phyloP scores from a whole-genome alignment of 2,329 filamentous ascomycete genomes.

The Claviceps humidiphila region DNA sequence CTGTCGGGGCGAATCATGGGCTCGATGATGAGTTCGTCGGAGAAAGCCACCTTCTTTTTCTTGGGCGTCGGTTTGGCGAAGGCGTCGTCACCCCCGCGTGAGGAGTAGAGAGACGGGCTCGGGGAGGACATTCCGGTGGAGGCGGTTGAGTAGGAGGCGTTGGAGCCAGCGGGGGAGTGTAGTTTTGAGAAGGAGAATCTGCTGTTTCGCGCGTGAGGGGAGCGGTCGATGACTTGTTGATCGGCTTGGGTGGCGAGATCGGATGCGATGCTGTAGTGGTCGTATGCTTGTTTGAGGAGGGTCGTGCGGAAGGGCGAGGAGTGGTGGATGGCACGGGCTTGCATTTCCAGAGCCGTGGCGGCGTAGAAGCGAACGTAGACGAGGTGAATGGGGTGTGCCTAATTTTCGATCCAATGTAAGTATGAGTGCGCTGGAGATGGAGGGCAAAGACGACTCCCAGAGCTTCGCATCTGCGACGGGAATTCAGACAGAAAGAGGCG shows the following conservation, averaged over 20 bases:
- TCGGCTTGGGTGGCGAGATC: slow-evolving; percentile 30
- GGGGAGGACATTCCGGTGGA: slow-evolving; percentile 34
- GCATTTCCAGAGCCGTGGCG: slow-evolving; percentile 45
- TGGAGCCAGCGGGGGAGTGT: slow-evolving; percentile 33
- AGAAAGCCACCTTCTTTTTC: slow-evolving; percentile 28
- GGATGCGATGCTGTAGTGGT: slow-evolving; percentile 37
- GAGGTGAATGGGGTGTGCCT: slow-evolving; percentile 38
- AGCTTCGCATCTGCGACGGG: too few relatives aligned
- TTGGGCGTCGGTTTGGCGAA: slow-evolving; percentile 11
- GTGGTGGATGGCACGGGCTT: slow-evolving; percentile 33
- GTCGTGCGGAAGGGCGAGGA: slow-evolving; percentile 32
- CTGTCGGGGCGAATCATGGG: slow-evolving; percentile 44
- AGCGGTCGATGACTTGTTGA: slow-evolving; percentile 28
- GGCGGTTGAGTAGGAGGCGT: slow-evolving; percentile 29
- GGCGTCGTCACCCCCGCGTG: slow-evolving; percentile 2
- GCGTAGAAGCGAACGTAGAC: slow-evolving; percentile 50
- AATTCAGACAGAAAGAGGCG: neutral
- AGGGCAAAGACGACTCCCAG: too few relatives aligned
- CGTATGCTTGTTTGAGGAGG: slow-evolving; percentile 37
- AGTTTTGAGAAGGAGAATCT: slow-evolving; percentile 26
- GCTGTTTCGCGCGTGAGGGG: slow-evolving; percentile 23
- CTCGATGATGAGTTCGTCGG: slow-evolving; percentile 19
- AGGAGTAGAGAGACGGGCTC: slow-evolving; percentile 23
- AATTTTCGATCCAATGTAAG: slow-evolving; percentile 5
- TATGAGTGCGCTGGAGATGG: neutral